phyloP scores from a whole-genome alignment of 1,284 basidiomycete species.

The Pterulicium gracile region DNA sequence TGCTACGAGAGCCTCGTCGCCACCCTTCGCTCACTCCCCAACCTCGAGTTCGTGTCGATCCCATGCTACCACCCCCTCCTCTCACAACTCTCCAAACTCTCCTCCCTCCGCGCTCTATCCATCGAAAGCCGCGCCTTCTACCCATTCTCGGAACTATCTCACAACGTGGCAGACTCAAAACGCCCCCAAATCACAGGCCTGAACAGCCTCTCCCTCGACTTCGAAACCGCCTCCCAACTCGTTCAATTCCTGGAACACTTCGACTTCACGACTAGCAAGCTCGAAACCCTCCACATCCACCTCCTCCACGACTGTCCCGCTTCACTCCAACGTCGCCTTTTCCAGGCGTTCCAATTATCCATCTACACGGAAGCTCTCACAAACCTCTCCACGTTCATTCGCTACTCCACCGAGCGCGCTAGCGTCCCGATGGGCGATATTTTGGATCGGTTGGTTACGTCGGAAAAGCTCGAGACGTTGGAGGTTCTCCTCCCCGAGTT shows the following conservation, averaged over 20 bases:
- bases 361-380: background rate
- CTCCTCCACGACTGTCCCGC: background rate
- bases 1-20: background rate
- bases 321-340: background rate
- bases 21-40: background rate
- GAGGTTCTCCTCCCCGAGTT: background rate
- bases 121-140: background rate
- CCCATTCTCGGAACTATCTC: background rate
- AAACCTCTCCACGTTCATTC: background rate
- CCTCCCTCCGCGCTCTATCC: background rate
- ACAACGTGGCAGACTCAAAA: too few relatives aligned
- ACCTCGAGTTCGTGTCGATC: background rate
- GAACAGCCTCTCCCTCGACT: background rate
- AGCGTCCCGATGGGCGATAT: background rate
- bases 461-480: background rate
- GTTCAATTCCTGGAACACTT: background rate
- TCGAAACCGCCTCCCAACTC: background rate
- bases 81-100: background rate
- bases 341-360: background rate
- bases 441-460: background rate
- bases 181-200: too few relatives aligned
- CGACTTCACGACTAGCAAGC: background rate
- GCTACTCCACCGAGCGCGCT: background rate
- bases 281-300: background rate
- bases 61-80: background rate